Percentiles rank a stretch among this genome's conserved stretches.
Conservation (phyloP, 2,329 filamentous ascomycete genomes). For the Neonectria neomacrospora region DNA sequence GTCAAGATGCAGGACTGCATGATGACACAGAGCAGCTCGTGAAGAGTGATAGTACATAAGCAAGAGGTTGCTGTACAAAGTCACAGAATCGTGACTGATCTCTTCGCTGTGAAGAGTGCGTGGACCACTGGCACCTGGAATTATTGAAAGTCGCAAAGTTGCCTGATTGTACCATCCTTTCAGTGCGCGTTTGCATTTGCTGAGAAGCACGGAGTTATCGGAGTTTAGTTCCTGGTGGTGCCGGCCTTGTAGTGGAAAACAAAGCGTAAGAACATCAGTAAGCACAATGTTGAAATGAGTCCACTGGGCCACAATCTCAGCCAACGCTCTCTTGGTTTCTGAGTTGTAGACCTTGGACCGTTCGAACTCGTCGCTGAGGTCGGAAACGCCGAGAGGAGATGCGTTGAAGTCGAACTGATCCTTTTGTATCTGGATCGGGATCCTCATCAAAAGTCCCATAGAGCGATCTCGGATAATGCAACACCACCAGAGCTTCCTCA, state of each 20-base stretch:
- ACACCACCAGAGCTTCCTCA: constrained; percentile 24
- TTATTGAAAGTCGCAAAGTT: background rate
- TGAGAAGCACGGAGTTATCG: background rate
- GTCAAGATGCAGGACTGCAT: background rate
- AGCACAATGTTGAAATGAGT: constrained; percentile 21
- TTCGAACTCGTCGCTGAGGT: constrained; percentile 25
- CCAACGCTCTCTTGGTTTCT: constrained; percentile 18
- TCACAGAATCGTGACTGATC: background rate
- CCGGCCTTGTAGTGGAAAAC: background rate
- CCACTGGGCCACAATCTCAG: constrained; percentile 14
- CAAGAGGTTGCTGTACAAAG: background rate
- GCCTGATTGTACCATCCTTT: background rate
- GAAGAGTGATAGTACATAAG: constrained; percentile 1
- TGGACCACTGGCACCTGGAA: background rate
- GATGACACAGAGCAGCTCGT: background rate
- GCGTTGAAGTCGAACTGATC: constrained; percentile 16
- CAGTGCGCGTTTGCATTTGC: background rate
- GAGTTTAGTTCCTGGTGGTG: background rate
- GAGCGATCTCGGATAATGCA: constrained; percentile 23
- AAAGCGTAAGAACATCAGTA: constrained; percentile 20
- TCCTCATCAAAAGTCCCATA: background rate
- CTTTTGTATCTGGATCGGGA: constrained; percentile 10
- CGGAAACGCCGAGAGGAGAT: background rate
- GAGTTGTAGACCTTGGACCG: constrained; percentile 27
- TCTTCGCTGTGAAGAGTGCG: background rate